Evolutionary conservation across 2,329 filamentous ascomycete species (phyloP), one percentile per base, ranked within the genome.

Genomic region (Beauveria medogensis): DNA sequence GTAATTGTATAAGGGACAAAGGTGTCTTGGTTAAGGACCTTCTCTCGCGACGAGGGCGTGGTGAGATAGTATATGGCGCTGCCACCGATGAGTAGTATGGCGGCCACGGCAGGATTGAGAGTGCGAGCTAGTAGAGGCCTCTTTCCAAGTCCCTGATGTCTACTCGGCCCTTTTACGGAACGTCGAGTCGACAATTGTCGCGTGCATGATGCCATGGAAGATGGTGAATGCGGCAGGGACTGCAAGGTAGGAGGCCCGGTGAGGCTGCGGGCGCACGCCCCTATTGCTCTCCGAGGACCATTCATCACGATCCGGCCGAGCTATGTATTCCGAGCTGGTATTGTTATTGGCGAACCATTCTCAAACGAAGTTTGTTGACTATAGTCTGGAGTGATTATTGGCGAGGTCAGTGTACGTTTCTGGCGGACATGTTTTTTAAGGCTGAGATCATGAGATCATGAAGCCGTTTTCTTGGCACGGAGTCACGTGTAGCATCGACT

Each of bases 1-100:
- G 82, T 77, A 64, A 94, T 81, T 28, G 78, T 82, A 74, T 89
- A 92, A 3, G 83, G 81, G 41, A 81, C 81, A 72, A 91, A 92
- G 26, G 77, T 80, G 60, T 78, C 75, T 16, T 77, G 72, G 73
- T 89, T 86, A 62, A 91, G 79, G 2, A 68, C 69, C 3, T 66
- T 64, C 0, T 67, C 63, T 6, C 62, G 65, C 28, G 68, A 59
- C 7, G 69, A 64, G 0, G 70, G 66, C 0, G 69, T 53, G 34
- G 65, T 41, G 51, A 67, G 59, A 60, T 71, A 74, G 60, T 70
- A 71, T 5, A 65, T 47, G 3, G 65, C 46, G 18, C 67, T 64
- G 44, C 65, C 65, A 2, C 28, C 44, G 37, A 73, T 55, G 40
- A 72, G 3, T 5, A 68, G 48, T 4, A 65, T 55, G 2, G 64